A percentile compares a stretch with the other conserved stretches of the same genome.
Evolutionary conservation across 2,329 filamentous ascomycete genomes (phyloP).

Genomic region (Scedosporium apiospermum): DNA sequence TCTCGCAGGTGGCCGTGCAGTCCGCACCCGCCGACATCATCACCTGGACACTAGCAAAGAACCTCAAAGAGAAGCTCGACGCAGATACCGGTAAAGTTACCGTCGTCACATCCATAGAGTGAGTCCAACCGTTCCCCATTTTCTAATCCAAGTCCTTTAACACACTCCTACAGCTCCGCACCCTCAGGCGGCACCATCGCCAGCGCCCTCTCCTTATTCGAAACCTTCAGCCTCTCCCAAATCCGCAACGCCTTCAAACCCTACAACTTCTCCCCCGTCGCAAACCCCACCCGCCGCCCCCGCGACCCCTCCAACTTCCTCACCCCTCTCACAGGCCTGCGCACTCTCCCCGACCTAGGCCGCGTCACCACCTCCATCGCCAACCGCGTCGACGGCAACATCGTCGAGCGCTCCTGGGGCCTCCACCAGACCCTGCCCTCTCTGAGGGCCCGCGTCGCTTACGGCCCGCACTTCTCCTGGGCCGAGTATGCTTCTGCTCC

Average conservation of each 20-base stretch:
- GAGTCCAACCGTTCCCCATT: constrained; percentile 9
- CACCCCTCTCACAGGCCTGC: constrained; percentile 39
- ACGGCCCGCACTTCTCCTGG: constrained; percentile 54
- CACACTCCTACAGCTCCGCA: constrained; percentile 23
- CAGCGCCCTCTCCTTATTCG: constrained; percentile 53
- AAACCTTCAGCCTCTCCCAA: constrained; percentile 39
- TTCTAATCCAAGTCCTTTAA: neutral
- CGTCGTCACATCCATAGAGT: constrained; percentile 38
- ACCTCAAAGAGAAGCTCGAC: constrained; percentile 38
- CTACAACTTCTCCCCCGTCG: constrained; percentile 48
- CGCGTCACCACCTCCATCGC: constrained; percentile 44
- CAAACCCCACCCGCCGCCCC: constrained; percentile 25
- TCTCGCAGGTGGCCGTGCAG: constrained; percentile 54
- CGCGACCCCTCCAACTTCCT: constrained; percentile 25
- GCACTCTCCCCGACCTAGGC: constrained; percentile 41
- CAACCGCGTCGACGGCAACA: constrained; percentile 37
- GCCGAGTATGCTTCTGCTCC: constrained; percentile 41
- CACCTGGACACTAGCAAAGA: constrained; percentile 42
- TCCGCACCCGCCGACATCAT: constrained; percentile 52
- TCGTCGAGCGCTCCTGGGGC: constrained; percentile 56
- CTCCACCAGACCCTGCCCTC: constrained; percentile 37
- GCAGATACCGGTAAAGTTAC: constrained; percentile 43
- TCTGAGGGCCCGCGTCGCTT: constrained; percentile 32
- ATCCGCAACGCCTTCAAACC: constrained; percentile 35
- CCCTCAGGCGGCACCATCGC: constrained; percentile 60